Evolutionary conservation across 2,329 filamentous ascomycete genomes (phyloP).

Genomic region (Fonsecaea pedrosoi): DNA sequence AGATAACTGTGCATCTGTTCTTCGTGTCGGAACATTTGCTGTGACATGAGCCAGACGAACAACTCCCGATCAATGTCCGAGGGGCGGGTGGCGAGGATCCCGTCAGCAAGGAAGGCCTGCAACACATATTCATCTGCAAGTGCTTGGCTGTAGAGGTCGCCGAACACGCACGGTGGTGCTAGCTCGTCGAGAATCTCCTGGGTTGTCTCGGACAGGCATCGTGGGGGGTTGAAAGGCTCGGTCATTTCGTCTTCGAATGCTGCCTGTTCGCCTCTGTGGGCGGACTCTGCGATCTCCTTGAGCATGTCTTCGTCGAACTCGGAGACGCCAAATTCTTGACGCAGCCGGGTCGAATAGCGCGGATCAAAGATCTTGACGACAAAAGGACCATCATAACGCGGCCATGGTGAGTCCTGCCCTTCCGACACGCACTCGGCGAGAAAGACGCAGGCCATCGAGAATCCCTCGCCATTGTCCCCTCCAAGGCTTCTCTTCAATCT

Average conservation of each 20-base stretch:
- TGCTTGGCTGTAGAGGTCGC: background rate
- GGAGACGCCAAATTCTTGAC: background rate
- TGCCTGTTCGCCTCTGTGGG: background rate
- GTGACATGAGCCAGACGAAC: conserved; percentile 3
- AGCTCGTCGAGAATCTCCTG: background rate
- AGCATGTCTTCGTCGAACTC: background rate
- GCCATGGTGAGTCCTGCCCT: background rate
- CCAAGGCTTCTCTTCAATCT: conserved; percentile 2
- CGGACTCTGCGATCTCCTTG: background rate
- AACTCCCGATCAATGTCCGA: background rate
- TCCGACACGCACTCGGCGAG: conserved; percentile 5
- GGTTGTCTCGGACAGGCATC: background rate
- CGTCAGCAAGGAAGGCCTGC: background rate
- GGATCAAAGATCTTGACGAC: conserved; percentile 8
- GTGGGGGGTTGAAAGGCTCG: background rate
- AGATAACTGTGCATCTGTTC: background rate
- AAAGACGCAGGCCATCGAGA: conserved; percentile 6
- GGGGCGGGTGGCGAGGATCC: background rate
- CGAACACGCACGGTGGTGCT: background rate
- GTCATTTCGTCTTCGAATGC: background rate
- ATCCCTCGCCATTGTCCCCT: background rate
- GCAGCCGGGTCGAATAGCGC: background rate
- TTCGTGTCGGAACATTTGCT: background rate
- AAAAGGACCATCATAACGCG: conserved; percentile 1
- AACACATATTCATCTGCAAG: background rate